Evolutionary conservation across 768 basidiomycete genomes (phyloP).

Genomic region (Scleroderma bovista): DNA sequence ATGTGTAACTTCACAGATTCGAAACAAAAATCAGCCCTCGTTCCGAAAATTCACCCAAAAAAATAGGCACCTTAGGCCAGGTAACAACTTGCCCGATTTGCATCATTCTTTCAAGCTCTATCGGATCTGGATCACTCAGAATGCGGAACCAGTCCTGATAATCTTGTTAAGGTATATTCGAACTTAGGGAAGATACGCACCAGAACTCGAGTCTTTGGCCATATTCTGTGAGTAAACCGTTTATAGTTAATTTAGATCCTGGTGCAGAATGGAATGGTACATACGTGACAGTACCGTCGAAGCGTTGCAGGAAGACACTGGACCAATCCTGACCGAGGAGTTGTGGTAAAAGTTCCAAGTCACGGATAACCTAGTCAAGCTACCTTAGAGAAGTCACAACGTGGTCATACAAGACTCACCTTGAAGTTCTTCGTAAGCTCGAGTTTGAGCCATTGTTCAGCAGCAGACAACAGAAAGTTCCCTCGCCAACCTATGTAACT

Average conservation of each 20-base stretch:
- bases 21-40: conserved; percentile 5
- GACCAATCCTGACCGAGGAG: conserved; percentile 95
- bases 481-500: conserved; percentile 76
- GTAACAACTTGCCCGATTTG: conserved; percentile 82
- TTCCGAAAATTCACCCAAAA: neutral
- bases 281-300: conserved; percentile 84
- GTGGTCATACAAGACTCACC: conserved; percentile 27
- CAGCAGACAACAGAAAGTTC: conserved; percentile 86
- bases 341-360: conserved; percentile 92
- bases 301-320: conserved; percentile 91
- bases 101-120: conserved; percentile 83
- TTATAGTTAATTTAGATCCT: conserved; percentile 12
- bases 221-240: conserved; percentile 49
- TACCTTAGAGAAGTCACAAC: neutral
- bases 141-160: conserved; percentile 77
- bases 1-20: conserved; percentile 68
- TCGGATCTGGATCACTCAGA: conserved; percentile 75
- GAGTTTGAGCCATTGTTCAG: conserved; percentile 92
- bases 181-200: conserved; percentile 34
- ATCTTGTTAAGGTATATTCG: neutral
- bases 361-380: conserved; percentile 72
- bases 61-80: conserved; percentile 84
- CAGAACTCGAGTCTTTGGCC: conserved; percentile 76
- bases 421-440: conserved; percentile 97
- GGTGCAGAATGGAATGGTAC: conserved; percentile 24